Conservation (phyloP, 129 eudicot genomes). For the Flaveria ramosissima region DNA sequence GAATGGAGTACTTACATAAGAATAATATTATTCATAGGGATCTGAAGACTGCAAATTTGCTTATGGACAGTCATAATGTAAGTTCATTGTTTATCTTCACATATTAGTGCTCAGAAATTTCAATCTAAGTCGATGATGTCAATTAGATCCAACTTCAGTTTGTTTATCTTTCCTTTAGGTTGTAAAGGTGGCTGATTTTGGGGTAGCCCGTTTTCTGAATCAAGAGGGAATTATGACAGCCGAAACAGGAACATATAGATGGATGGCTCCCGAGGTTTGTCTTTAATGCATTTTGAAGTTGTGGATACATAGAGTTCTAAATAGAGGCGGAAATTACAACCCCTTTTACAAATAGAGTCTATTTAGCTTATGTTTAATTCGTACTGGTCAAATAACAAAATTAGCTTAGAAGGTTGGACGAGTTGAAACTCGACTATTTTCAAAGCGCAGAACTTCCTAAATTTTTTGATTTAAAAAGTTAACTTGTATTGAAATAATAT, state of each 20-base stretch:
- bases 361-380: background rate
- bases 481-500: conserved; percentile 3
- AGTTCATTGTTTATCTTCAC: conserved; percentile 16
- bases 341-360: background rate
- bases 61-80: conserved; percentile 74
- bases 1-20: conserved; percentile 93
- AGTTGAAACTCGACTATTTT: background rate
- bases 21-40: conserved; percentile 82
- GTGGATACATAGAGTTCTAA: background rate
- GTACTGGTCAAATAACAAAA: background rate
- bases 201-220: conserved; percentile 90
- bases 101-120: background rate
- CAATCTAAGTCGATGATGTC: background rate
- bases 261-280: conserved; percentile 99
- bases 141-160: background rate
- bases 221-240: conserved; percentile 97
- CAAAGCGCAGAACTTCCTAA: background rate
- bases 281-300: background rate
- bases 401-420: background rate
- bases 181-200: conserved; percentile 98
- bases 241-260: conserved; percentile 97
- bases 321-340: conserved; percentile 9
- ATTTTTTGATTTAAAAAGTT: background rate
- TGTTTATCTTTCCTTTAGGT: conserved; percentile 46
- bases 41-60: conserved; percentile 90